Percentiles rank a stretch among this genome's conserved stretches.
These are phyloP conservation scores for Porcisia deanei DNA, from an alignment of 208 protist genomes.

Conservation along the genomic window DNA sequence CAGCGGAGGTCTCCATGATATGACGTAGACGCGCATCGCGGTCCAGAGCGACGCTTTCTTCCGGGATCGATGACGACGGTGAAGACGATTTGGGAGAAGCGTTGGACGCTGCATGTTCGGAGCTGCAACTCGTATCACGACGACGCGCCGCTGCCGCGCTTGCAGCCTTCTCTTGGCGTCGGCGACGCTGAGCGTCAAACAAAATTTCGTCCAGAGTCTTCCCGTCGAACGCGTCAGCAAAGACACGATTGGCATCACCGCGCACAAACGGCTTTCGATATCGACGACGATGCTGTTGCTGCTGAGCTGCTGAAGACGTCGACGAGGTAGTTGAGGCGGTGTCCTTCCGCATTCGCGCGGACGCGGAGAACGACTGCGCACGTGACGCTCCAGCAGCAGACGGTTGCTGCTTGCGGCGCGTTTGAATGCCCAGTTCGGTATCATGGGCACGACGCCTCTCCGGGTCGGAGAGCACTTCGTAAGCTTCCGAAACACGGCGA, in stretches of 20 bases:
- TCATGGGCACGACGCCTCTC: slow-evolving; percentile 95
- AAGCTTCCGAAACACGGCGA: slow-evolving; percentile 91
- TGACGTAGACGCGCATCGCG: slow-evolving; percentile 62
- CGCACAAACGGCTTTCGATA: slow-evolving; percentile 63
- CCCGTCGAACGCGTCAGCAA: slow-evolving; percentile 82
- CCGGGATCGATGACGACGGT: not conserved
- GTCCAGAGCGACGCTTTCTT: slow-evolving; percentile 20
- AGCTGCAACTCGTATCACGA: not conserved
- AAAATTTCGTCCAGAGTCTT: slow-evolving; percentile 83
- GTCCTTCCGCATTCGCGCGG: slow-evolving; percentile 7
- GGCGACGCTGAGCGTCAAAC: slow-evolving; percentile 66
- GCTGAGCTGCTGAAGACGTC: not conserved
- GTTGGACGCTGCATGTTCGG: not conserved
- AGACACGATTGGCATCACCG: slow-evolving; percentile 82
- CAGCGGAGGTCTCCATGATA: slow-evolving; percentile 58
- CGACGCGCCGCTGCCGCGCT: not conserved
- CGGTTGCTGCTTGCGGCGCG: slow-evolving; percentile 23
- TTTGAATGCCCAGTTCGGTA: slow-evolving; percentile 50
- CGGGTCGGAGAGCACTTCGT: slow-evolving; percentile 95
- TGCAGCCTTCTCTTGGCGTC: slow-evolving; percentile 27
- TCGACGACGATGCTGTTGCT: slow-evolving; percentile 6
- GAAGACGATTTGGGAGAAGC: slow-evolving; percentile 11
- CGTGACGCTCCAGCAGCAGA: not conserved
- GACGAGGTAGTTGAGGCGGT: not conserved
- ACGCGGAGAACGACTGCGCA: not conserved